Evolutionary conservation across 768 basidiomycete species (phyloP).

Genomic region (Mycena belliarum): DNA sequence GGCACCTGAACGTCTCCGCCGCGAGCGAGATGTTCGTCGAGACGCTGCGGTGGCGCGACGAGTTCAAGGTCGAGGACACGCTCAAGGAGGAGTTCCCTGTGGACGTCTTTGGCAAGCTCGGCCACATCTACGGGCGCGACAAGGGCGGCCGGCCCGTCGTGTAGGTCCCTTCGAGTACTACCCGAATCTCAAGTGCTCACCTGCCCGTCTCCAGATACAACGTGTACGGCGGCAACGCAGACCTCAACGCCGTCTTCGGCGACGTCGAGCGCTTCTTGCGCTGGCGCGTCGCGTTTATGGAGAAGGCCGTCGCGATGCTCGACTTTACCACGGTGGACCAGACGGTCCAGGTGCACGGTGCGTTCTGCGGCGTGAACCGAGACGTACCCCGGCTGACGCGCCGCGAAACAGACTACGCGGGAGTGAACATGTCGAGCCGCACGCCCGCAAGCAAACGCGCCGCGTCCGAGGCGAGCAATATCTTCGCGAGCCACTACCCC

Average conservation of each 20-base stretch:
- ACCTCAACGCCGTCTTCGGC: conserved; percentile 71
- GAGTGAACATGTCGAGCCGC: conserved; percentile 63
- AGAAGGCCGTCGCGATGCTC: conserved; percentile 58
- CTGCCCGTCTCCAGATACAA: conserved; percentile 71
- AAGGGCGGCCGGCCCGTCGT: conserved; percentile 69
- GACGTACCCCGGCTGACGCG: background rate
- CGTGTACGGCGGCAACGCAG: conserved; percentile 70
- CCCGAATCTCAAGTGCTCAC: background rate
- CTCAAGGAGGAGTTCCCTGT: conserved; percentile 62
- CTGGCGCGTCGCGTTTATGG: conserved; percentile 82
- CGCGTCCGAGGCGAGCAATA: conserved; percentile 69
- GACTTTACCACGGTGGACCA: conserved; percentile 77
- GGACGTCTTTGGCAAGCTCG: conserved; percentile 65
- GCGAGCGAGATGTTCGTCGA: conserved; percentile 34
- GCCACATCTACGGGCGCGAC: conserved; percentile 67
- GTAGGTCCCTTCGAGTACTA: conserved; percentile 49
- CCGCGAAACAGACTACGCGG: conserved; percentile 63
- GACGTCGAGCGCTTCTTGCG: conserved; percentile 76
- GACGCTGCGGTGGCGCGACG: conserved; percentile 71
- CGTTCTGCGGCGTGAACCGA: background rate
- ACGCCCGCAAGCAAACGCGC: conserved; percentile 78
- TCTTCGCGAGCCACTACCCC: conserved; percentile 79
- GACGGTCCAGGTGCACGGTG: conserved; percentile 73
- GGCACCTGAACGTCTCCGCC: conserved; percentile 14
- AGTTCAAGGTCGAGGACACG: conserved; percentile 61